Evolutionary conservation across 108 stramenopile species (phyloP), one percentile per base, ranked within the genome.

Genomic region (Mayamaea pseudoterrestris): DNA sequence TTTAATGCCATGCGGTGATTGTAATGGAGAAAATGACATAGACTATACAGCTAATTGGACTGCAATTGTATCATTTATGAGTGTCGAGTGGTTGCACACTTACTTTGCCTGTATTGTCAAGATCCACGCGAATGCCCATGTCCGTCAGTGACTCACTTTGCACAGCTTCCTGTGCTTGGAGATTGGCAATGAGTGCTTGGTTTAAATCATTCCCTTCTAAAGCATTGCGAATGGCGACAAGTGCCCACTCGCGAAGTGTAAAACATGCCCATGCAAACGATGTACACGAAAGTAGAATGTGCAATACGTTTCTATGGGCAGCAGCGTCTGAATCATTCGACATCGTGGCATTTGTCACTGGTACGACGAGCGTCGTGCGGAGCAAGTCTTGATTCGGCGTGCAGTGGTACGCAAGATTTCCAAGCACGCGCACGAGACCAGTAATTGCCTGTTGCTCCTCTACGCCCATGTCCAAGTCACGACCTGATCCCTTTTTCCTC

Each of bases 201-300:
- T 90, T 90, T 6, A 55, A 60, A 25, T 49, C 57, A 35, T 85
- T 90, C 14, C 63, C 59, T 30, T 90, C 76, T 20, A 90, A 53
- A 5, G 65, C 66, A 68, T 85, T 80, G 21, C 82, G 69, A 44
- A 90, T 80, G n/a, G 83, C 83, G 29, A 90, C 66, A 41, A 90
- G 66, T 24, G 75, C 68, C 88, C 88, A 90, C 35, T 90, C 88
- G 29, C 88, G 73, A 8, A 90, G 50, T 16, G 83, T 77, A 46
- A 90, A 82, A 55, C 88, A 90, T 21, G 80, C 65, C 24, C 63
- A 61, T 12, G 76, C 65, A 53, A 82, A 70, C 7, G 80, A 60
- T 8, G 88, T 90, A 20, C 75, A 71, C 0, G 83, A 83, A 9
- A 90, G 58, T 5, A 90, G 30, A 11, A 85, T 76, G 52, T 90